phyloP scores from a whole-genome alignment of 495 filamentous ascomycete genomes.

The Hypoxylon intermedium region DNA sequence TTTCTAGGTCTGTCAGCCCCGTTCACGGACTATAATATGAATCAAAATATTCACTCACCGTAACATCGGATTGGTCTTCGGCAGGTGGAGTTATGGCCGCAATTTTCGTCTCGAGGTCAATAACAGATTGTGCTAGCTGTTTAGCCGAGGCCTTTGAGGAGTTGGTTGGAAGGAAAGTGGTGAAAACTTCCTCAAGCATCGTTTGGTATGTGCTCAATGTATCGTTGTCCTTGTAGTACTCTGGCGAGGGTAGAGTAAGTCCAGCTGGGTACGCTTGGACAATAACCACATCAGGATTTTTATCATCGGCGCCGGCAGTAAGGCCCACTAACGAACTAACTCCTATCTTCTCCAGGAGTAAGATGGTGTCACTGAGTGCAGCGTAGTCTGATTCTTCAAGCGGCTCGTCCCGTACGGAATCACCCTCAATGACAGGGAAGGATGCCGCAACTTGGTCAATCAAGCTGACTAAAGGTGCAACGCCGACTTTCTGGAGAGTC shows the following conservation, averaged over 20 bases:
- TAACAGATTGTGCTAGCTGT: constrained; percentile 49
- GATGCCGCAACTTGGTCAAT: constrained; percentile 49
- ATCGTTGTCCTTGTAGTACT: constrained; percentile 67
- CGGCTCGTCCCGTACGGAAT: constrained; percentile 21
- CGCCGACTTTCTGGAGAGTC: constrained; percentile 59
- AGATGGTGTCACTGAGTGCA: constrained; percentile 58
- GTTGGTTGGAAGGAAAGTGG: constrained; percentile 36
- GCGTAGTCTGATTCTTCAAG: constrained; percentile 46
- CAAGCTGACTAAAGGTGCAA: constrained; percentile 61
- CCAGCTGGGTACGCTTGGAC: constrained; percentile 58
- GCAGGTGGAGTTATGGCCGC: constrained; percentile 65
- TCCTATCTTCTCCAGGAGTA: constrained; percentile 61
- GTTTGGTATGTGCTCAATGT: constrained; percentile 60
- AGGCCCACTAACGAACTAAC: constrained; percentile 57
- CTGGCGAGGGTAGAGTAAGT: constrained; percentile 68
- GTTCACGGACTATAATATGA: not conserved
- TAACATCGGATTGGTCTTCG: constrained; percentile 52
- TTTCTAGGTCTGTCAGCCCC: constrained; percentile 39
- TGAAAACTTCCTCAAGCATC: constrained; percentile 51
- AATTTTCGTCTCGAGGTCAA: constrained; percentile 67
- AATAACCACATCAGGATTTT: constrained; percentile 68
- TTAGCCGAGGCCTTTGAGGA: constrained; percentile 31
- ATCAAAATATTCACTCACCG: constrained; percentile 31
- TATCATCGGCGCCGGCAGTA: constrained; percentile 63
- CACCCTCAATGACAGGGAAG: constrained; percentile 52